phyloP scores from a whole-genome alignment of 228 moss, liverwort and hornwort species.

The Sphagnum magellanicum region DNA sequence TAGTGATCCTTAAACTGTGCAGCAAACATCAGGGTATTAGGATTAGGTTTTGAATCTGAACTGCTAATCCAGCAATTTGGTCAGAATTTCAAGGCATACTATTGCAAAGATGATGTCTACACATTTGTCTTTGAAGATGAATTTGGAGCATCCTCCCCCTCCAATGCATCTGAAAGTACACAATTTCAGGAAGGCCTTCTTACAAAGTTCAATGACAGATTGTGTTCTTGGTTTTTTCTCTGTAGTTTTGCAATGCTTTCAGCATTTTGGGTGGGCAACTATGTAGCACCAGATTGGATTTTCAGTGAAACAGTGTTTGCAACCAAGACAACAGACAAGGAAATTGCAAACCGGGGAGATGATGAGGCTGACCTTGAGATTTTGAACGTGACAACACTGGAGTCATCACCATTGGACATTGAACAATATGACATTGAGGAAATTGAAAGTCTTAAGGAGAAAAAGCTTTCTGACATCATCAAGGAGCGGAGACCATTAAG shows the following conservation, averaged over 20 bases:
- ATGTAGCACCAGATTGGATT: not conserved
- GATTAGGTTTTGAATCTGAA: not conserved
- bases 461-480: too few relatives aligned
- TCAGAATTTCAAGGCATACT: not conserved
- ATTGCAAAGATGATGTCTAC: not conserved
- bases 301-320: not conserved
- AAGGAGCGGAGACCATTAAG: too few relatives aligned
- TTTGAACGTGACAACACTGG: too few relatives aligned
- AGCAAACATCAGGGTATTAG: not conserved
- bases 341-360: too few relatives aligned
- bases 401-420: too few relatives aligned
- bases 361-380: too few relatives aligned
- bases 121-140: not conserved
- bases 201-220: not conserved
- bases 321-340: too few relatives aligned
- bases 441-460: too few relatives aligned
- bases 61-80: not conserved
- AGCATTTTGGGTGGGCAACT: not conserved
- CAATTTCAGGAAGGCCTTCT: not conserved
- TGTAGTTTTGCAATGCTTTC: not conserved
- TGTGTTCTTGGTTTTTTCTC: not conserved
- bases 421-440: too few relatives aligned
- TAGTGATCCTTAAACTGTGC: not conserved
- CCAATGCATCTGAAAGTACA: not conserved
- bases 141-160: not conserved